A percentile compares a stretch with the other conserved stretches of the same genome.
Conservation (phyloP, 352 stramenopile species). For the Phytophthora brassicae region DNA sequence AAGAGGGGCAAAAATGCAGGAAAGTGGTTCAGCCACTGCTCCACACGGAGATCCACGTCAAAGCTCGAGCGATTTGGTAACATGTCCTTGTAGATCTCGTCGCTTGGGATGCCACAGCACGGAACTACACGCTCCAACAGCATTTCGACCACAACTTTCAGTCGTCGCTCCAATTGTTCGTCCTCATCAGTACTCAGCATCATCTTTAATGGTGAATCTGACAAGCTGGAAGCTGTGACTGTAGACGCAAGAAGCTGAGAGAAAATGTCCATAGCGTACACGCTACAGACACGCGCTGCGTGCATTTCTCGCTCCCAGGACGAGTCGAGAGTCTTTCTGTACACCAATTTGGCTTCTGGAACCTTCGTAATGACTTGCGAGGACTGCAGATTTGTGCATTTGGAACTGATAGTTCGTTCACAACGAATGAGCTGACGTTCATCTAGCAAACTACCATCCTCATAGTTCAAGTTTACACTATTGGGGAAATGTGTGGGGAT, state of each 20-base stretch:
- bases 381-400: constrained; percentile 78
- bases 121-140: constrained; percentile 74
- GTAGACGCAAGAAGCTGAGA: constrained; percentile 43
- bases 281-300: constrained; percentile 53
- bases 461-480: constrained; percentile 30
- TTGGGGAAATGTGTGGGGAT: constrained; percentile 76
- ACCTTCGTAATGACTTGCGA: constrained; percentile 74
- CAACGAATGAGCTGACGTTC: constrained; percentile 59
- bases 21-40: constrained; percentile 87
- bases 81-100: constrained; percentile 83
- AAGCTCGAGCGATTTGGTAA: constrained; percentile 83
- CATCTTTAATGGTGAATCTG: background rate
- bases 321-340: constrained; percentile 72
- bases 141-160: constrained; percentile 66
- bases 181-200: constrained; percentile 23
- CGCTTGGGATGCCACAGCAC: constrained; percentile 73
- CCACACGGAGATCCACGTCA: constrained; percentile 75
- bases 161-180: constrained; percentile 44
- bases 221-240: constrained; percentile 8
- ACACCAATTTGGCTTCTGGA: constrained; percentile 50
- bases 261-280: constrained; percentile 58
- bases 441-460: constrained; percentile 15
- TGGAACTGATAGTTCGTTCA: constrained; percentile 81
- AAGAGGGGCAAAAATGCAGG: constrained; percentile 69
- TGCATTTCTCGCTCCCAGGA: constrained; percentile 76